Conservation (phyloP, 345 rosid species). For the Pugionium dolabratum region DNA sequence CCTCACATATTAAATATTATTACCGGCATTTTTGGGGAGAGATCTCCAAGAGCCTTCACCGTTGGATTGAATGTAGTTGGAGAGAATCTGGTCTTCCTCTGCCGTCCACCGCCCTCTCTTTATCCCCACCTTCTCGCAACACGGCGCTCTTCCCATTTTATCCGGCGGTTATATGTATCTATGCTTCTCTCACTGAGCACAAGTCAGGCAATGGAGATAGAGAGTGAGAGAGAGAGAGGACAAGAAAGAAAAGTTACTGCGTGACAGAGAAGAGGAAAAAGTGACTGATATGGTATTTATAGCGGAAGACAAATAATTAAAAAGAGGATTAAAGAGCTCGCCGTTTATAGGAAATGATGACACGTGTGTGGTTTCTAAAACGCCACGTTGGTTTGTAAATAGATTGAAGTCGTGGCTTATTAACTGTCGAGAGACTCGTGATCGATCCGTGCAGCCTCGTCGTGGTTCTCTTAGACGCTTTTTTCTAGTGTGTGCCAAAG, state of each 20-base stretch:
- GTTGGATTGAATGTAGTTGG: constrained; percentile 39
- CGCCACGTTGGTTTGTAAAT: constrained; percentile 29
- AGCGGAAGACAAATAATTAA: constrained; percentile 20
- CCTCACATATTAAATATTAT: neutral
- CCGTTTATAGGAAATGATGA: constrained; percentile 29
- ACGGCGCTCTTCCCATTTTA: constrained; percentile 49
- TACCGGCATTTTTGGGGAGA: constrained; percentile 46
- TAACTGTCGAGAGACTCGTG: constrained; percentile 50
- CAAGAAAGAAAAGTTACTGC: constrained; percentile 20
- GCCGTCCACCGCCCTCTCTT: constrained; percentile 46
- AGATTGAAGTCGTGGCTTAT: constrained; percentile 62
- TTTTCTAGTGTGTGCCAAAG: constrained; percentile 4
- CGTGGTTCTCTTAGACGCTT: constrained; percentile 43
- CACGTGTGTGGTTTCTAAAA: constrained; percentile 39
- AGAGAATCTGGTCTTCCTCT: constrained; percentile 42
- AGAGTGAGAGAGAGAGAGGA: neutral
- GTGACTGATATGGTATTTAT: constrained; percentile 36
- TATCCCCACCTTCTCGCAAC: constrained; percentile 44
- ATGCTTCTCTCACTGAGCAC: constrained; percentile 3
- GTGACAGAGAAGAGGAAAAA: constrained; percentile 8
- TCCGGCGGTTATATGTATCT: constrained; percentile 55
- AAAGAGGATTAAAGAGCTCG: constrained; percentile 1
- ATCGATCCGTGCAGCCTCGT: constrained; percentile 45
- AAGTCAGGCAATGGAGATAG: constrained; percentile 4
- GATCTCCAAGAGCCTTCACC: constrained; percentile 49